Base-by-base conservation (phyloP, 768 basidiomycete species). In the Clitopilus hobsonii region DNA sequence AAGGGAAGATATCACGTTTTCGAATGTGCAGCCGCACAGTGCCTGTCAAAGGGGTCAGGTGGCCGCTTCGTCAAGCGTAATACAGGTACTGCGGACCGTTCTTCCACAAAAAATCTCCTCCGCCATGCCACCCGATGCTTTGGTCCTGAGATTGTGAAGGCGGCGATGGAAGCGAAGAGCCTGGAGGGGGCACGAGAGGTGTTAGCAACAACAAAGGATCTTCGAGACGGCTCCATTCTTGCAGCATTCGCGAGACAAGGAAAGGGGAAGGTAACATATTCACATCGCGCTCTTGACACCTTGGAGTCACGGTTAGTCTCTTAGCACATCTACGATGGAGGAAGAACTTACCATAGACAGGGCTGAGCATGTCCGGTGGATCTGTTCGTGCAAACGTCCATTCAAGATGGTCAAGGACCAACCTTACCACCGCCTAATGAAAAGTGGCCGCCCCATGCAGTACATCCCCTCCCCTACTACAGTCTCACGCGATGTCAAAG, bases 121-220 rank as follows among this genome's bases (percentile, higher is more conserved):
- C 62, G 60, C 51, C 67, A 75, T 56, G 70, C 57, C 0, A 55
- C 56, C 20, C 23, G 23, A 3, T 75, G 73, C 54, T 73, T 65
- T 66, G 69, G 72, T 0, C 38, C 54, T 14, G 65, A 62, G 1
- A 58, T 58, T 5, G 41, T 68, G 3, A 41, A 56, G 20, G 55
- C 58, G 2, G 65, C 57, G 14, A 56, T 59, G 10, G 52, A 52
- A 22, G 52, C 55, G 14, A 51, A 36, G 38, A 32, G 53, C 49
- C 38, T 52, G 18, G 49, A 55, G 24, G 54, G 52, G 20, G 59
- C 54, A 29, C 47, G 58, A 6, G 18, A 36, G 6, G 55, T 36
- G 20, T 38, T 56, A 28, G 51, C 28, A 28, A 56, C 45, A 16
- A 51, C 52, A 8, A 54, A 57, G 28, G 56, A 54, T 29, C 10